These are phyloP conservation scores for Usnea hakonensis DNA, from an alignment of 495 filamentous ascomycete species.

Conservation along the genomic window DNA sequence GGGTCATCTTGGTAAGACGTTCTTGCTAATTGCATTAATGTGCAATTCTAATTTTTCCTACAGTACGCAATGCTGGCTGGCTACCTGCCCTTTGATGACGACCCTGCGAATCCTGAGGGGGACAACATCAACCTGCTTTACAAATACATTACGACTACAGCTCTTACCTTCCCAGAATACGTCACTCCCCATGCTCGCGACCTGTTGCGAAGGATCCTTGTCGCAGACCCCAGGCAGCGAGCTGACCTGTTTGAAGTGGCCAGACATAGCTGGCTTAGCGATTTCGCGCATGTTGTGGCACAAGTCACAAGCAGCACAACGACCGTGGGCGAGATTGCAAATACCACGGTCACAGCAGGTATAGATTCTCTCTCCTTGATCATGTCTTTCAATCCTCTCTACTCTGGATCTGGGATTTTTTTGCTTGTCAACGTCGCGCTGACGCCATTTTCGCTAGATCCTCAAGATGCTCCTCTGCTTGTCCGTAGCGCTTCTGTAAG, in stretches of 20 bases:
- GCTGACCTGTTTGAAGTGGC: slow-evolving; percentile 97
- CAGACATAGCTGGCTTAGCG: slow-evolving; percentile 95
- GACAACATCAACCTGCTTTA: slow-evolving; percentile 99
- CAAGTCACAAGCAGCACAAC: slow-evolving; percentile 95
- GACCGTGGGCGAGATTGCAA: slow-evolving; percentile 75
- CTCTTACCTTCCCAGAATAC: slow-evolving; percentile 97
- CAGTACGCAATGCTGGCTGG: slow-evolving; percentile 99
- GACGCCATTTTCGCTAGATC: slow-evolving; percentile 35
- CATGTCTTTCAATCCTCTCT: slow-evolving; percentile 1
- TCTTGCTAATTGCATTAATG: background rate
- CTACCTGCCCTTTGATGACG: slow-evolving; percentile 98
- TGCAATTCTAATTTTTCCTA: slow-evolving; percentile 5
- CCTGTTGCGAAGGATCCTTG: slow-evolving; percentile 82
- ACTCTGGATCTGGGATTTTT: background rate
- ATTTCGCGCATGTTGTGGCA: slow-evolving; percentile 88
- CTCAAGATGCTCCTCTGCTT: slow-evolving; percentile 56
- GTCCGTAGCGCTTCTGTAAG: slow-evolving; percentile 84
- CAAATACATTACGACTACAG: slow-evolving; percentile 98
- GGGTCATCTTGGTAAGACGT: slow-evolving; percentile 86
- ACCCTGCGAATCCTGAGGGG: slow-evolving; percentile 95
- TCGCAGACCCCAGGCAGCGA: slow-evolving; percentile 91
- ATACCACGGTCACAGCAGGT: slow-evolving; percentile 64
- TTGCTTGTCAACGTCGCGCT: slow-evolving; percentile 22
- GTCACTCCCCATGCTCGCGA: slow-evolving; percentile 96
- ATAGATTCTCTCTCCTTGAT: slow-evolving; percentile 27